Percentiles rank a stretch among this genome's conserved stretches.
phyloP scores from a whole-genome alignment of 495 filamentous ascomycete genomes.

The Lasiosphaeris hirsuta region DNA sequence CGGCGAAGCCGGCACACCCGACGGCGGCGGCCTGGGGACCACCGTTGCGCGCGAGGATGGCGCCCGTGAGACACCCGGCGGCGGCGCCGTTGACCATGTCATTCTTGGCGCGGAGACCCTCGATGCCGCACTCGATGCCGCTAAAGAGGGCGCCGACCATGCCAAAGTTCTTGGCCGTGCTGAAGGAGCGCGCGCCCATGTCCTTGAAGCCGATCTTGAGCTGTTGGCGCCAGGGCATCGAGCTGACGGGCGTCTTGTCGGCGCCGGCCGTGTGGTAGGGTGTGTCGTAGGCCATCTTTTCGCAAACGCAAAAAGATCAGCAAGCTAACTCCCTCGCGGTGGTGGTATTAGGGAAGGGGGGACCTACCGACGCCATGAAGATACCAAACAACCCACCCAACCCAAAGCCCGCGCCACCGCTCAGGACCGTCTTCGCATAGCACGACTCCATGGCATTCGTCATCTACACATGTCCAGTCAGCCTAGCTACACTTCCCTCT shows the following conservation, averaged over 20 bases:
- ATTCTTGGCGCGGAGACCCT: constrained; percentile 88
- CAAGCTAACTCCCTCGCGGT: neutral
- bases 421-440: constrained; percentile 74
- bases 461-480: constrained; percentile 13
- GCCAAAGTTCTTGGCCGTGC: constrained; percentile 91
- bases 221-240: constrained; percentile 79
- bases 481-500: neutral
- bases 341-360: neutral
- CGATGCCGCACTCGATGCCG: constrained; percentile 94
- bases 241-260: constrained; percentile 53
- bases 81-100: constrained; percentile 84
- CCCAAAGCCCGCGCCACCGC: constrained; percentile 83
- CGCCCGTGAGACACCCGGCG: constrained; percentile 89
- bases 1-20: constrained; percentile 92
- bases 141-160: constrained; percentile 84
- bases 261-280: constrained; percentile 24
- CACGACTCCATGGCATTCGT: constrained; percentile 81
- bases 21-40: constrained; percentile 87
- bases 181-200: constrained; percentile 81
- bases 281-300: constrained; percentile 39
- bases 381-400: constrained; percentile 90
- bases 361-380: constrained; percentile 86
- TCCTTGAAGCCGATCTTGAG: constrained; percentile 82
- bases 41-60: constrained; percentile 75
- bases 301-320: neutral